A percentile compares a stretch with the other conserved stretches of the same genome.
These are phyloP conservation scores for Cutaneotrichosporon cutaneum DNA, from an alignment of 1,284 basidiomycete genomes.

Conservation along the genomic window DNA sequence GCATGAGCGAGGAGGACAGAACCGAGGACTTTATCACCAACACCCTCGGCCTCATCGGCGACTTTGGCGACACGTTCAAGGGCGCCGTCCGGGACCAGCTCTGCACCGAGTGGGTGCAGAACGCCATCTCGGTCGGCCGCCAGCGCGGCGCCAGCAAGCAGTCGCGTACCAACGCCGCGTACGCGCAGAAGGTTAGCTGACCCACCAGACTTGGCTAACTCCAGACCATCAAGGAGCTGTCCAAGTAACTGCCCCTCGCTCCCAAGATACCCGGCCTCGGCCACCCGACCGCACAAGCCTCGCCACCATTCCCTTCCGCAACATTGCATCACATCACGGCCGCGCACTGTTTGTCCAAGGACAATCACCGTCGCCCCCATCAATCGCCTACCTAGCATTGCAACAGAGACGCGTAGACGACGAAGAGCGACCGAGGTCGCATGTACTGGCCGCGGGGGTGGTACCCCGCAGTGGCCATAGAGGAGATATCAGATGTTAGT, in stretches of 20 bases:
- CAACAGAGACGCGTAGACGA: conserved; percentile 11
- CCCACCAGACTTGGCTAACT: background rate
- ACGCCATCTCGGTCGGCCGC: conserved; percentile 66
- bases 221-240: conserved; percentile 38
- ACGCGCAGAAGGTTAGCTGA: conserved; percentile 57
- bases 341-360: conserved; percentile 52
- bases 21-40: conserved; percentile 75
- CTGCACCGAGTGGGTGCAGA: conserved; percentile 75
- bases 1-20: conserved; percentile 72
- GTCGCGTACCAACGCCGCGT: conserved; percentile 58
- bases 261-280: conserved; percentile 17
- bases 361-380: conserved; percentile 42
- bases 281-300: conserved; percentile 17
- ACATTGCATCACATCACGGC: conserved; percentile 31
- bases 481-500: conserved; percentile 16
- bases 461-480: conserved; percentile 18
- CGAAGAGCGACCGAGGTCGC: conserved; percentile 17
- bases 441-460: conserved; percentile 16
- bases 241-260: conserved; percentile 25
- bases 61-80: conserved; percentile 80
- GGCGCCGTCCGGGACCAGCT: conserved; percentile 78
- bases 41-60: conserved; percentile 82
- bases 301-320: conserved; percentile 14
- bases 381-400: conserved; percentile 28
- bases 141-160: conserved; percentile 55